Conservation (phyloP, 176 grass and related monocot species). For the Tillandsia leiboldiana region DNA sequence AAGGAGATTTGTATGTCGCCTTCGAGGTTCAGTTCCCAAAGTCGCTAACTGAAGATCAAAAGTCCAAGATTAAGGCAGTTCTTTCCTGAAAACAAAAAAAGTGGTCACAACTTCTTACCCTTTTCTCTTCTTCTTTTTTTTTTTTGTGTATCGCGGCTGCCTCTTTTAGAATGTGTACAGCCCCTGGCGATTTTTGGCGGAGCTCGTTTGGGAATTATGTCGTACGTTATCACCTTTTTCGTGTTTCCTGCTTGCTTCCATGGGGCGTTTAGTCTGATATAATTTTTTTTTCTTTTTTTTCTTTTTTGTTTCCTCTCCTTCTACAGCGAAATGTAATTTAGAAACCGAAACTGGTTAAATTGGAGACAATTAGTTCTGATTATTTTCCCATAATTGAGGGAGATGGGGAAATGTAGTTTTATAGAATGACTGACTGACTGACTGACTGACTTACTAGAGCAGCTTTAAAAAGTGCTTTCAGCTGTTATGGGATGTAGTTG, state of each 20-base stretch:
- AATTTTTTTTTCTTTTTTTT: background rate
- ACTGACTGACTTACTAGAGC: no score
- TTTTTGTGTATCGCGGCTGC: no score
- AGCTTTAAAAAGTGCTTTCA: no score
- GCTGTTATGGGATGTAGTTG: no score
- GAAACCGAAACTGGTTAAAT: conserved; percentile 25
- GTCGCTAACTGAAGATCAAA: conserved; percentile 66
- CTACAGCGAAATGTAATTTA: conserved; percentile 32
- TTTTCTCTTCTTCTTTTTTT: no score
- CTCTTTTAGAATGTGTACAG: conserved; percentile 13
- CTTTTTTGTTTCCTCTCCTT: conserved; percentile 2
- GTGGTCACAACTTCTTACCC: background rate
- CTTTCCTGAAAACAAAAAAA: conserved; percentile 34
- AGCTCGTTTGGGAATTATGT: conserved; percentile 16
- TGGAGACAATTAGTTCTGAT: conserved; percentile 7
- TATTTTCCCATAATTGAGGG: conserved; percentile 15
- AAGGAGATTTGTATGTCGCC: conserved; percentile 65
- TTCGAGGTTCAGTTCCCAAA: conserved; percentile 88
- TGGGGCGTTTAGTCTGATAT: conserved; percentile 15
- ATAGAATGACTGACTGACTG: background rate
- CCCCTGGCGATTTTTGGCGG: conserved; percentile 30
- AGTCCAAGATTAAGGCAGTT: conserved; percentile 69
- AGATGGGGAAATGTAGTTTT: background rate
- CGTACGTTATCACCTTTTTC: conserved; percentile 7
- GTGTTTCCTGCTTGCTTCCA: conserved; percentile 18